A percentile compares a stretch with the other conserved stretches of the same genome.
Conservation (phyloP, 495 filamentous ascomycete genomes). For the Penicillium taxi region DNA sequence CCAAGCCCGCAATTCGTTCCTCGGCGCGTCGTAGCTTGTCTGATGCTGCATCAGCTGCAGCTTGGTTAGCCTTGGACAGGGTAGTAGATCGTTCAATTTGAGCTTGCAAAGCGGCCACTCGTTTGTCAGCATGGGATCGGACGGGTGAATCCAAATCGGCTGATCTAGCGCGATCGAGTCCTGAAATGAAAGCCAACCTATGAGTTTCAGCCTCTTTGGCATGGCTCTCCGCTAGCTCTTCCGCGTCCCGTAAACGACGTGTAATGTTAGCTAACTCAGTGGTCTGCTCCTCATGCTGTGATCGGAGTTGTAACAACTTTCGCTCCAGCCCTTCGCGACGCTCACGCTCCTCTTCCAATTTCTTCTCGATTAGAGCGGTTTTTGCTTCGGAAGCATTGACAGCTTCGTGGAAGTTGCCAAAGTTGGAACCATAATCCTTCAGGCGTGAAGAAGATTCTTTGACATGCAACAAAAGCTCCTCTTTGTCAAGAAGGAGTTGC, state of each 20-base stretch:
- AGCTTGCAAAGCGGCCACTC: slow-evolving; percentile 66
- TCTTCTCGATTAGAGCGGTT: slow-evolving; percentile 64
- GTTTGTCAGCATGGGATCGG: slow-evolving; percentile 58
- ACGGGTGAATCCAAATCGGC: slow-evolving; percentile 40
- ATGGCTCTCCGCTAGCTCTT: slow-evolving; percentile 84
- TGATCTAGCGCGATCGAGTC: slow-evolving; percentile 57
- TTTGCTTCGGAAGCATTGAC: slow-evolving; percentile 71
- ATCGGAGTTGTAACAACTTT: slow-evolving; percentile 69
- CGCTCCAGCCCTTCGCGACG: slow-evolving; percentile 69
- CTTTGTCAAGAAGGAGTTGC: slow-evolving; percentile 72
- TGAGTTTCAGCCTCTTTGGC: slow-evolving; percentile 82
- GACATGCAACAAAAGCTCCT: slow-evolving; percentile 64
- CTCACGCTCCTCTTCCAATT: slow-evolving; percentile 74
- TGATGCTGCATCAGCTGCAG: slow-evolving; percentile 78
- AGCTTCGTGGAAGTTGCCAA: slow-evolving; percentile 69
- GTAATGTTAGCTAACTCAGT: slow-evolving; percentile 70
- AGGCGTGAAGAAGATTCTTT: slow-evolving; percentile 57
- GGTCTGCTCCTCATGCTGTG: slow-evolving; percentile 76
- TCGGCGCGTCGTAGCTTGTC: slow-evolving; percentile 89
- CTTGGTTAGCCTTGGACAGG: slow-evolving; percentile 77
- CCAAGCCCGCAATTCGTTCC: slow-evolving; percentile 89
- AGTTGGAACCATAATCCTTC: slow-evolving; percentile 62
- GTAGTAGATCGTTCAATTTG: slow-evolving; percentile 71
- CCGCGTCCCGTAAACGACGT: slow-evolving; percentile 71
- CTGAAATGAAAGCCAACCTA: slow-evolving; percentile 71